Conservation (phyloP, 257 asterid species). For the Jaltomata sinuosa region DNA sequence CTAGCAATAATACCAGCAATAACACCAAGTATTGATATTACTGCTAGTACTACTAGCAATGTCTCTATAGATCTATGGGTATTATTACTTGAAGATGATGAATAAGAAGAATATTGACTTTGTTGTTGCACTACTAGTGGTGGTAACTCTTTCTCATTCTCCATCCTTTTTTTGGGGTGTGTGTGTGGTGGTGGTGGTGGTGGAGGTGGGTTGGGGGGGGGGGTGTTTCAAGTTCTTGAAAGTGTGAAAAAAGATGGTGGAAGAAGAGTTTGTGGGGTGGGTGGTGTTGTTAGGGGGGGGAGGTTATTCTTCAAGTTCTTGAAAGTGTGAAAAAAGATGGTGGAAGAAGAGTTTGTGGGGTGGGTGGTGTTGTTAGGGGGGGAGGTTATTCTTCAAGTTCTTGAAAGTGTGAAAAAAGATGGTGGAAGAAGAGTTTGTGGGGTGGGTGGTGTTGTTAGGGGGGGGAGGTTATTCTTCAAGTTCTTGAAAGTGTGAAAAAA, state of each 20-base stretch:
- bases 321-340: not conserved
- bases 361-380: not conserved
- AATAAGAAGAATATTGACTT: not conserved
- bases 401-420: not conserved
- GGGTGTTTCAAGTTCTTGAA: not conserved
- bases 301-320: not conserved
- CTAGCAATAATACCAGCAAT: constrained; percentile 69
- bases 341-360: not conserved
- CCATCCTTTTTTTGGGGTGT: not conserved
- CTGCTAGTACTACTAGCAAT: constrained; percentile 72
- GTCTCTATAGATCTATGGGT: constrained; percentile 66
- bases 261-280: not conserved
- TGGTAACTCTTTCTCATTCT: constrained; percentile 41
- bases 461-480: not conserved
- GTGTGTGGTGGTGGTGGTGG: not conserved
- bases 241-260: not conserved
- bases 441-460: not conserved
- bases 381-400: not conserved
- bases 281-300: not conserved
- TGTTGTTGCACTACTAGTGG: constrained; percentile 32
- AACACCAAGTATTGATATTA: constrained; percentile 61
- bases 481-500: not conserved
- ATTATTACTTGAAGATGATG: not conserved
- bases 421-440: not conserved
- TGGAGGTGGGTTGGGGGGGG: not conserved